These are phyloP conservation scores for Colletotrichum scovillei DNA, from an alignment of 2,329 filamentous ascomycete species.

Conservation along the genomic window DNA sequence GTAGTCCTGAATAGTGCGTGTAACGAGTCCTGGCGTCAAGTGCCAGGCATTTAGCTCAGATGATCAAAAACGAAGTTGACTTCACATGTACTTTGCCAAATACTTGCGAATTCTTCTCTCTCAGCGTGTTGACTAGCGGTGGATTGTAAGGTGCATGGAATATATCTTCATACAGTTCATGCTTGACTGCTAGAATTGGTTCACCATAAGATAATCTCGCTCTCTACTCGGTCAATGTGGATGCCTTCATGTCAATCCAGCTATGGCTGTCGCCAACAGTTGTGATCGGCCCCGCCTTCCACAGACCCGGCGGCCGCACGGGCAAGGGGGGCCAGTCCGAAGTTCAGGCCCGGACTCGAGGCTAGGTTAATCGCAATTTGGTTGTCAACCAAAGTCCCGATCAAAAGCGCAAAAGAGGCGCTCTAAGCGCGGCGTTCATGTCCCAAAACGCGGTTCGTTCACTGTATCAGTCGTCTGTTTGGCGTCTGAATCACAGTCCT, in stretches of 20 bases:
- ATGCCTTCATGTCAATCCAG: background rate
- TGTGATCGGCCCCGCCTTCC: background rate
- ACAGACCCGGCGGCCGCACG: background rate
- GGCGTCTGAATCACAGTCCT: background rate
- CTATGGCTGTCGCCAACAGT: no score
- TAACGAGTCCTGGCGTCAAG: background rate
- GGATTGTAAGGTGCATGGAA: background rate
- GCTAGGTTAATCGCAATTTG: no score
- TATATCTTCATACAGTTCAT: no score
- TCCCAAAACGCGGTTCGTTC: background rate
- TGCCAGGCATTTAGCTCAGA: background rate
- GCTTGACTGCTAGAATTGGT: no score
- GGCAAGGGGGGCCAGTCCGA: background rate
- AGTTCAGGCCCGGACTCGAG: background rate
- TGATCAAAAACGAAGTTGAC: background rate
- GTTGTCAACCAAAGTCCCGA: background rate
- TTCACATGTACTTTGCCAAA: background rate
- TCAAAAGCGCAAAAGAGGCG: background rate
- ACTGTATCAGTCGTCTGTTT: background rate
- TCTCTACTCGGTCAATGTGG: background rate
- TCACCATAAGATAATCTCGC: no score
- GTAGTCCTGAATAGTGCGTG: no score
- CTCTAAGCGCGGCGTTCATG: background rate
- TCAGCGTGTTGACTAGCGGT: background rate
- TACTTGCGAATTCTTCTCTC: background rate